phyloP scores from a whole-genome alignment of 2,329 filamentous ascomycete genomes.

The Biscogniauxia marginata region DNA sequence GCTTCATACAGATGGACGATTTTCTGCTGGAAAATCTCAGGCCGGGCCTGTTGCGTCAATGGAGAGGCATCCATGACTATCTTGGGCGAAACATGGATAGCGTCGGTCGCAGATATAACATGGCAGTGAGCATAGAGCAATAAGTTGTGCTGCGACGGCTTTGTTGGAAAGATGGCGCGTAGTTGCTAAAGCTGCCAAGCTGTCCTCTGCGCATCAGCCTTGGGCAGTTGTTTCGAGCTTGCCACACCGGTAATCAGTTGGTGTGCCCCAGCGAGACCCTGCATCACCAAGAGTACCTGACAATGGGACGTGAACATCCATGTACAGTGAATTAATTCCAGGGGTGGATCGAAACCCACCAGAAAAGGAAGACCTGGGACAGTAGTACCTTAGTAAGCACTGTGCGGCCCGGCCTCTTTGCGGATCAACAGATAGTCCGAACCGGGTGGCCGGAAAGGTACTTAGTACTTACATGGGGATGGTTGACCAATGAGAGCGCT shows the following conservation, averaged over 20 bases:
- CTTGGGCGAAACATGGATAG: slow-evolving; percentile 13
- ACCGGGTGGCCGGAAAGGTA: background rate
- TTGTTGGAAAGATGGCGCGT: background rate
- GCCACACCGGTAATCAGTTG: background rate
- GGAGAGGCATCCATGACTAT: slow-evolving; percentile 79
- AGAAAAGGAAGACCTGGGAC: background rate
- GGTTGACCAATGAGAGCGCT: slow-evolving; percentile 29
- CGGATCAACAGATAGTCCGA: background rate
- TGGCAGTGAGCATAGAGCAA: background rate
- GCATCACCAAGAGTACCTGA: no score
- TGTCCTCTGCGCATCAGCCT: background rate
- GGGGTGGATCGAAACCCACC: background rate
- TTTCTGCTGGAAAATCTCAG: slow-evolving; percentile 90
- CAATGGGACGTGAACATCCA: no score
- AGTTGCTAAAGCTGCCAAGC: background rate
- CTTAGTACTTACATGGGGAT: background rate
- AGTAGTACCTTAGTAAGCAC: background rate
- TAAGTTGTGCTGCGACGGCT: background rate
- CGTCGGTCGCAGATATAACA: background rate
- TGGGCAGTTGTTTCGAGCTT: background rate
- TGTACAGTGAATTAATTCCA: background rate
- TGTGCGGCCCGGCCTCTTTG: background rate
- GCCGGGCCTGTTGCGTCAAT: slow-evolving; percentile 86
- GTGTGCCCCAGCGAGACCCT: no score
- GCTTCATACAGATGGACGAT: slow-evolving; percentile 86